Evolutionary conservation across 2,329 filamentous ascomycete genomes (phyloP).

Genomic region (Colletotrichum kahawae): DNA sequence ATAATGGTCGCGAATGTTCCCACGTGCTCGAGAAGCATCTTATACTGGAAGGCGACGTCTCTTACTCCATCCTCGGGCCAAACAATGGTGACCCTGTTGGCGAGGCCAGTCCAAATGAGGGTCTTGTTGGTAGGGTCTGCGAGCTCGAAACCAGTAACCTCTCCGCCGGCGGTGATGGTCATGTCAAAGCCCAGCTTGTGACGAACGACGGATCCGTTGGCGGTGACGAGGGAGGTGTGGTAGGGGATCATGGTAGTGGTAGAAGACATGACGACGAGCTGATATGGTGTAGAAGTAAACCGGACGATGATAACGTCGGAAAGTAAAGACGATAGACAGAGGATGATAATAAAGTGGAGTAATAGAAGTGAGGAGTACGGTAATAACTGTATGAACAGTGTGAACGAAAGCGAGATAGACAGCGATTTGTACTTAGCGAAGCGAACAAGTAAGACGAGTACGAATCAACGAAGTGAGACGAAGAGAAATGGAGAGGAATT

Average conservation of each 20-base stretch:
- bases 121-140: neutral
- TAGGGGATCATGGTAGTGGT: neutral
- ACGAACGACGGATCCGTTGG: neutral
- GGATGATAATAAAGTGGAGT: neutral
- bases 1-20: accelerated
- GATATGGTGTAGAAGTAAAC: neutral
- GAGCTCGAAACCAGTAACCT: neutral
- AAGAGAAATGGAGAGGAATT: neutral
- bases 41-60: neutral
- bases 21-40: accelerated
- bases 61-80: accelerated
- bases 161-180: neutral
- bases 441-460: neutral
- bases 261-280: neutral
- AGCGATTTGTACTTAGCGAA: neutral
- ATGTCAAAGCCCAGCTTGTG: neutral
- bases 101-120: neutral
- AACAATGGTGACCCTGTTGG: neutral
- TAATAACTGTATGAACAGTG: neutral
- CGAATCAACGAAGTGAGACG: neutral
- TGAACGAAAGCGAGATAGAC: neutral
- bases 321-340: neutral
- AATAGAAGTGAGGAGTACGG: neutral
- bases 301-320: too few relatives aligned
- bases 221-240: neutral